Evolutionary conservation across 169 alveolate species (phyloP).

Genomic region (Eimeria acervulina): DNA sequence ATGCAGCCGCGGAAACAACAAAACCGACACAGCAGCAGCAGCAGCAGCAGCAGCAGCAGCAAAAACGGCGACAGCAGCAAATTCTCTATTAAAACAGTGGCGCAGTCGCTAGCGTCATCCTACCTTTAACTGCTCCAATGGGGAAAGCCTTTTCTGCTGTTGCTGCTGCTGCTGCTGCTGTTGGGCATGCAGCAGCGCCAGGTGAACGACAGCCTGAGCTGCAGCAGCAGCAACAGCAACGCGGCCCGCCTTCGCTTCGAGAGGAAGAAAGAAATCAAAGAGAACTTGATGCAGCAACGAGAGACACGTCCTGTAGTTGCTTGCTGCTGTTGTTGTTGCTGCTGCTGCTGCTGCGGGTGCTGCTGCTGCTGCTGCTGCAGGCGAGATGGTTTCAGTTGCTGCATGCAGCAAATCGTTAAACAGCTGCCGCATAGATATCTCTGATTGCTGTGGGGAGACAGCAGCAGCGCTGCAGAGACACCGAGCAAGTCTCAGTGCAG

Average conservation of each 20-base stretch:
- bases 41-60: constrained; percentile 33
- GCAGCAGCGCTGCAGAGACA: constrained; percentile 67
- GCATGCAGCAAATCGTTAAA: constrained; percentile 36
- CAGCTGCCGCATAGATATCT: constrained; percentile 14
- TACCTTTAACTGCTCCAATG: constrained; percentile 10
- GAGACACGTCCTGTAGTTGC: constrained; percentile 27
- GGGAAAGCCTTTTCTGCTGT: not conserved
- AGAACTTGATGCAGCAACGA: constrained; percentile 35
- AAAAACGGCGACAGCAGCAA: not conserved
- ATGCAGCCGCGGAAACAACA: not conserved
- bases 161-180: constrained; percentile 72
- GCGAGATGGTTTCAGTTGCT: not conserved
- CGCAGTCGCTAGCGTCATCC: not conserved
- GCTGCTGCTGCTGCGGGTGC: constrained; percentile 13
- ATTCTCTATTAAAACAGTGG: not conserved
- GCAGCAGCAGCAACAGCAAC: constrained; percentile 60
- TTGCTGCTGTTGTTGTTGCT: not conserved
- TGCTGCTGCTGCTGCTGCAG: constrained; percentile 36
- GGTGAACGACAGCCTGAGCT: constrained; percentile 43
- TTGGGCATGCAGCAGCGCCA: constrained; percentile 58
- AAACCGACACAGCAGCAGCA: not conserved
- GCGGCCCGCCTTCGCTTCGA: constrained; percentile 39
- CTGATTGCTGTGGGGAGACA: constrained; percentile 44
- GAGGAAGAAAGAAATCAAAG: constrained; percentile 20
- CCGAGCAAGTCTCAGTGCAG: constrained; percentile 26